Percentiles rank a stretch among this genome's conserved stretches.
These are phyloP conservation scores for Themeda triandra DNA, from an alignment of 176 grass and related monocot genomes.

Conservation along the genomic window DNA sequence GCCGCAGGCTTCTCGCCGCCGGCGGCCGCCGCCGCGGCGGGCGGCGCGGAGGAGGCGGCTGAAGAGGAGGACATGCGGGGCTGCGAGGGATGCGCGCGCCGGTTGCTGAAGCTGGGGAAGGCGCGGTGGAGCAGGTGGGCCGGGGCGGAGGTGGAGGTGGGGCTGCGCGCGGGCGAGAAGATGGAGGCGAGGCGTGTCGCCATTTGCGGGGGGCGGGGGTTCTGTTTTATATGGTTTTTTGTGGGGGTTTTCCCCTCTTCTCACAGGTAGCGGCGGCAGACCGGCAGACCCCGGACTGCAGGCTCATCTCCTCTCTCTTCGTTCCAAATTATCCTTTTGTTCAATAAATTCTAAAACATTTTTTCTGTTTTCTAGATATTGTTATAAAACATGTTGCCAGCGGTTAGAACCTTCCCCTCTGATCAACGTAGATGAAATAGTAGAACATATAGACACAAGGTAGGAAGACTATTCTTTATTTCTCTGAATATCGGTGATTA, in stretches of 20 bases:
- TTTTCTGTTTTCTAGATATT: too few relatives aligned
- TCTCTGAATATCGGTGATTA: too few relatives aligned
- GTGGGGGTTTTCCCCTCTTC: neutral
- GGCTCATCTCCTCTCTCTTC: too few relatives aligned
- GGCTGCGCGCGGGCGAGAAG: neutral
- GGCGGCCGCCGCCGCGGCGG: neutral
- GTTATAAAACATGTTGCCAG: too few relatives aligned
- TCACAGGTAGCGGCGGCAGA: too few relatives aligned
- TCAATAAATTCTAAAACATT: too few relatives aligned
- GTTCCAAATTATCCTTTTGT: too few relatives aligned
- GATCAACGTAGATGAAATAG: too few relatives aligned
- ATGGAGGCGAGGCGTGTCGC: conserved; percentile 25
- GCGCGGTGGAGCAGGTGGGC: neutral
- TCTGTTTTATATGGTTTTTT: conserved; percentile 16
- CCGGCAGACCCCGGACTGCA: too few relatives aligned
- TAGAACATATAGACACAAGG: too few relatives aligned
- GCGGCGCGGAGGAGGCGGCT: neutral
- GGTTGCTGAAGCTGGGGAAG: neutral
- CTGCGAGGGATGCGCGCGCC: neutral
- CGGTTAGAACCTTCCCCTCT: too few relatives aligned
- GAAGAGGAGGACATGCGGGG: conserved; percentile 23
- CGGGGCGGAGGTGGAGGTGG: conserved; percentile 1
- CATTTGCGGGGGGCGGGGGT: neutral
- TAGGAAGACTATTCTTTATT: too few relatives aligned
- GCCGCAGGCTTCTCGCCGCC: conserved; percentile 21